phyloP scores from a whole-genome alignment of 345 rosid species.

The Sonneratia caseolaris region DNA sequence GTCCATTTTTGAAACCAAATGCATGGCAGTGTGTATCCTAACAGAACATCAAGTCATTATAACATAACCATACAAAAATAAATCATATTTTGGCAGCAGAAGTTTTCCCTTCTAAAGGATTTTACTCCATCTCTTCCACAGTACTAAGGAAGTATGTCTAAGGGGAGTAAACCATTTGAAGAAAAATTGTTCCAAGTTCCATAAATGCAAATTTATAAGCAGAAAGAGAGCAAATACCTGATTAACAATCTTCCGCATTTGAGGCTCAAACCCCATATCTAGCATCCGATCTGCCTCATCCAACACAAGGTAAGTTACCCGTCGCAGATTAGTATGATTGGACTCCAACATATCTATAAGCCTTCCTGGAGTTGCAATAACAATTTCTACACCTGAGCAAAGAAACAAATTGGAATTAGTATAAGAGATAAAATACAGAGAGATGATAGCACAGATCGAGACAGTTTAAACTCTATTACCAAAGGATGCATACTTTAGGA shows the following conservation, averaged over 20 bases:
- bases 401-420: conserved; percentile 3
- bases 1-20: background rate
- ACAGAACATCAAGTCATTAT: background rate
- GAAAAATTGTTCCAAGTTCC: background rate
- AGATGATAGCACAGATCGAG: background rate
- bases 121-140: background rate
- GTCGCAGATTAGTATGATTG: conserved; percentile 78
- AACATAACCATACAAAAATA: background rate
- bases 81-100: background rate
- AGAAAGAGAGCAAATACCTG: conserved; percentile 37
- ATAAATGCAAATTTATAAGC: background rate
- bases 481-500: conserved; percentile 24
- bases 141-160: background rate
- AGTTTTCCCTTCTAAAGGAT: background rate
- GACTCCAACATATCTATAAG: conserved; percentile 98
- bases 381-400: conserved; percentile 76
- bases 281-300: conserved; percentile 99
- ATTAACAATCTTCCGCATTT: conserved; percentile 75
- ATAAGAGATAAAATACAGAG: background rate
- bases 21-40: background rate
- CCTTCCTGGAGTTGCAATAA: conserved; percentile 99
- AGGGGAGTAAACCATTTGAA: too few species aligned
- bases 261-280: conserved; percentile 99
- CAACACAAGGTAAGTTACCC: conserved; percentile 94
- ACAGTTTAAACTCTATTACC: conserved; percentile 21